Evolutionary conservation across 106 monocot species (phyloP), one percentile per base, ranked within the genome.

Genomic region (Allium cepa): DNA sequence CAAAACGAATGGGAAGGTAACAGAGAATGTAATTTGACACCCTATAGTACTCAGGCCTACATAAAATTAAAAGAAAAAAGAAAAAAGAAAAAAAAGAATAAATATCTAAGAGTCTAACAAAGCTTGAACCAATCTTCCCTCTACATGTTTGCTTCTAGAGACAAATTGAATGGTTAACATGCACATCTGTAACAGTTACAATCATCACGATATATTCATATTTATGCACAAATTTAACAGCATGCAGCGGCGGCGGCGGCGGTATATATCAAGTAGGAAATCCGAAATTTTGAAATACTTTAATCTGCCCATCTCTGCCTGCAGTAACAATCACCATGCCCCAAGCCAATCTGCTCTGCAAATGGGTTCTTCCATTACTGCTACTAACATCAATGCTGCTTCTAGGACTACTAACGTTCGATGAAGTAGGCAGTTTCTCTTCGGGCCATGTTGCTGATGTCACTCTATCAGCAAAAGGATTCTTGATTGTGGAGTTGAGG

Each of bases 281-380:
- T 17, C 81, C 78, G 36, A 78, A 85, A 73, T 81, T 85, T 18
- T 85, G 85, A 63, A 72, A 85, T 15, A 53, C 47, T 73, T 71
- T 78, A 47, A 85, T 69, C 57, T 76, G 78, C 15, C 85, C 85
- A 7, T 70, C 75, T 7, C 78, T 68, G 2, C 81, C 71, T 4
- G 85, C 81, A 10, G 85, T 79, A 17, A 85, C 81, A 67, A 81
- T 85, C 60, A 85, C 85, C 85, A 79, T 78, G 11, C 80, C 80
- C 80, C 85, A 81, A 7, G 85, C 78, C 11, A 68, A 69, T 46
- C 59, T 72, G 60, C 69, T 72, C 8, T 66, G 75, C 17, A 65
- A 9, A 22, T 51, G 63, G 18, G 15, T 12, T 17, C 69, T 28
- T 11, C 62, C 76, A 11, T 45, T 53, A 22, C 11, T 67, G 28